These are phyloP conservation scores for Alternaria sp. DNA, from an alignment of 2,329 filamentous ascomycete species.

Conservation along the genomic window DNA sequence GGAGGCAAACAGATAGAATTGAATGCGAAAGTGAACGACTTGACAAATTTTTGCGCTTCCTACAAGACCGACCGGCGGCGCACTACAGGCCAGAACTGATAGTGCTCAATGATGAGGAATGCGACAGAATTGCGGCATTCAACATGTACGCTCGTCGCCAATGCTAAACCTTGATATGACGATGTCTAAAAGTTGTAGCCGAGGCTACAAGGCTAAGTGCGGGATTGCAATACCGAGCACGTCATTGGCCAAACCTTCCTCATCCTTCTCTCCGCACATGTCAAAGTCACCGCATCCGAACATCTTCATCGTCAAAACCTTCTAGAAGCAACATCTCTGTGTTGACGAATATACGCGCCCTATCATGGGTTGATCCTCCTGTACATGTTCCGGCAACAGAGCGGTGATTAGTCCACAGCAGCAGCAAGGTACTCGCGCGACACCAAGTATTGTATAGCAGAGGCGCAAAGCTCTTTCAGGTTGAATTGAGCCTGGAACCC, in stretches of 20 bases:
- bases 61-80: slow-evolving; percentile 1
- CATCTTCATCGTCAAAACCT: background rate
- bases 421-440: background rate
- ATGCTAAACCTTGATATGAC: slow-evolving; percentile 30
- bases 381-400: background rate
- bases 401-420: background rate
- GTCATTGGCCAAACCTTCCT: slow-evolving; percentile 29
- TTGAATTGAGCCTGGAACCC: slow-evolving; percentile 1
- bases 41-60: background rate
- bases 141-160: slow-evolving; percentile 18
- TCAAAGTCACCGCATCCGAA: background rate
- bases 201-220: slow-evolving; percentile 40
- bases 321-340: background rate
- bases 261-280: slow-evolving; percentile 1
- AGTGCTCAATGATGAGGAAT: slow-evolving; percentile 15
- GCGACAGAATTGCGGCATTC: slow-evolving; percentile 18
- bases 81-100: slow-evolving; percentile 4
- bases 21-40: background rate
- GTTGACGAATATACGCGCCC: background rate
- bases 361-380: background rate
- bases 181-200: slow-evolving; percentile 33
- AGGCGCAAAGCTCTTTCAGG: background rate
- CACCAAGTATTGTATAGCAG: background rate
- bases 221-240: slow-evolving; percentile 29
- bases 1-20: slow-evolving; percentile 5